These are phyloP conservation scores for Cytidiella melzeri DNA, from an alignment of 768 basidiomycete genomes.

Conservation along the genomic window DNA sequence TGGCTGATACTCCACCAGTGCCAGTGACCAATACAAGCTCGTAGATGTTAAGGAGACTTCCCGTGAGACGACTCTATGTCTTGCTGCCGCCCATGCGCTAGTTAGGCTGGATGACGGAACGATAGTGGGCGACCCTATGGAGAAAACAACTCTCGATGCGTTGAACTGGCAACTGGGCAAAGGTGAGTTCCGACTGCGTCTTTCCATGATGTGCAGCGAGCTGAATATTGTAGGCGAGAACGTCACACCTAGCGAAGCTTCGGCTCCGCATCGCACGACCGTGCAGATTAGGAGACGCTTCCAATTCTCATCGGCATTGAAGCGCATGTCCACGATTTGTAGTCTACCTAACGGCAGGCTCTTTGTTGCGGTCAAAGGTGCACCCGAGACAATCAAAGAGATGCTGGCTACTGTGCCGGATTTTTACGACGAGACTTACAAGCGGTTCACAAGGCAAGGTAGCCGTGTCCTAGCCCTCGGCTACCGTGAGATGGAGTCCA, in stretches of 20 bases:
- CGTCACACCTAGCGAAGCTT: conserved; percentile 49
- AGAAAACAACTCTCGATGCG: conserved; percentile 90
- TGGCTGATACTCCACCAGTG: too few relatives aligned
- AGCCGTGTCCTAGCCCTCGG: conserved; percentile 92
- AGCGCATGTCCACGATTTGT: conserved; percentile 93
- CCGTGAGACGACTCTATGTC: conserved; percentile 75
- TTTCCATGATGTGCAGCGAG: too few relatives aligned
- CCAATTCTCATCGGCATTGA: conserved; percentile 96
- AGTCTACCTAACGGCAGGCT: conserved; percentile 54
- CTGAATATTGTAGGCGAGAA: conserved; percentile 67
- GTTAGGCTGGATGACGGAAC: conserved; percentile 92
- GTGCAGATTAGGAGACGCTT: conserved; percentile 84
- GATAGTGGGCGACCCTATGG: conserved; percentile 98
- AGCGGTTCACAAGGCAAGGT: conserved; percentile 89
- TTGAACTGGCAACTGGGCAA: conserved; percentile 81
- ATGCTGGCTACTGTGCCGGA: conserved; percentile 76
- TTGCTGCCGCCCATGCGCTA: conserved; percentile 93
- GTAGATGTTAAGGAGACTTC: conserved; percentile 73
- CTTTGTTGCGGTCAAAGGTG: conserved; percentile 84
- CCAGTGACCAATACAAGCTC: conserved; percentile 54
- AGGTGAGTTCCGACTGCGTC: conserved; percentile 35
- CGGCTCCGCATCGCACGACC: conserved; percentile 49
- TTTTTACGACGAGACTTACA: conserved; percentile 90
- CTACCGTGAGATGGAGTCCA: conserved; percentile 71
- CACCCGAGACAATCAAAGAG: conserved; percentile 90